phyloP scores from a whole-genome alignment of 1,284 basidiomycete genomes.

The Gomphus sp. region DNA sequence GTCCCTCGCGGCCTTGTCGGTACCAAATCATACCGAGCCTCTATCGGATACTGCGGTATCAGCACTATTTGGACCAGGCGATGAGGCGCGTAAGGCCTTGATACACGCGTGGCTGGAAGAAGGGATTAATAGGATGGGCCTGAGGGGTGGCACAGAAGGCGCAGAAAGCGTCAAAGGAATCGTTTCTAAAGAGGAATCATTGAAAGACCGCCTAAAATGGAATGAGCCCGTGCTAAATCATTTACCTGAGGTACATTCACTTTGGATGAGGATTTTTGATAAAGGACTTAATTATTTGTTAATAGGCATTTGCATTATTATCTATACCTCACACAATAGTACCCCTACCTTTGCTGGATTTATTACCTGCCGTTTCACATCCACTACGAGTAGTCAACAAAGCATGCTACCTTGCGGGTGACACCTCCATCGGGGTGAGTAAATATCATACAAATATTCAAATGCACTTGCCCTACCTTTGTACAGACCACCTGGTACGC shows the following conservation, averaged over 20 bases:
- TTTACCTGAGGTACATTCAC: conserved; percentile 49
- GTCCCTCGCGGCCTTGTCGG: conserved; percentile 49
- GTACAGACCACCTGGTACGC: conserved; percentile 61
- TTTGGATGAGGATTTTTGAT: background rate
- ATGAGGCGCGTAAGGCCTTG: conserved; percentile 52
- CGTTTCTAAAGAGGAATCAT: conserved; percentile 33
- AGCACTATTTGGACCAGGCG: conserved; percentile 62
- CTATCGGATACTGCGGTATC: conserved; percentile 63
- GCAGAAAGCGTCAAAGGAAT: conserved; percentile 14
- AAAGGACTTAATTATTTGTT: background rate
- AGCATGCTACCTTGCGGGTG: conserved; percentile 48
- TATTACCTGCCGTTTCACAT: conserved; percentile 48
- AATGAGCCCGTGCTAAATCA: conserved; percentile 55
- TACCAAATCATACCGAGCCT: conserved; percentile 43
- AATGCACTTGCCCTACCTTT: background rate
- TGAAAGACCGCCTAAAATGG: conserved; percentile 44
- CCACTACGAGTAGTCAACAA: conserved; percentile 53
- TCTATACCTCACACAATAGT: conserved; percentile 34
- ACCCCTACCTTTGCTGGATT: conserved; percentile 42
- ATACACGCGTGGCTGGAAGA: conserved; percentile 63
- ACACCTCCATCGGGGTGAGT: conserved; percentile 45
- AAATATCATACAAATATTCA: background rate
- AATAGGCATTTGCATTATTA: conserved; percentile 56
- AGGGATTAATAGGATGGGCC: conserved; percentile 44
- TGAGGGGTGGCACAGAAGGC: background rate